Percentiles rank a stretch among this genome's conserved stretches.
These are phyloP conservation scores for Vitis vinifera DNA, from an alignment of 164 flowering plant genomes.

Conservation along the genomic window DNA sequence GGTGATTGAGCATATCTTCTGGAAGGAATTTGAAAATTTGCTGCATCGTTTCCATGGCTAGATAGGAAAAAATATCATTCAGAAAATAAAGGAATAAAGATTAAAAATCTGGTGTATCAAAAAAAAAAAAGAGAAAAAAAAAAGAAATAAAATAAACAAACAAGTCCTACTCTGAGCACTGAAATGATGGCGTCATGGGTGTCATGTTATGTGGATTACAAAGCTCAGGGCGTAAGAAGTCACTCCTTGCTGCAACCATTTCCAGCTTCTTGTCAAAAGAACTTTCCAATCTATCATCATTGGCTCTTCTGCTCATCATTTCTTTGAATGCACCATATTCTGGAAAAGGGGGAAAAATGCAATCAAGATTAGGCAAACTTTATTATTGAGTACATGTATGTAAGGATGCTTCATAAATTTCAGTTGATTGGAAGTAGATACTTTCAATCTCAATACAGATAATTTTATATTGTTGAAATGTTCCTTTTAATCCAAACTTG, in stretches of 20 bases:
- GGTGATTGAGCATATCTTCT: conserved; percentile 39
- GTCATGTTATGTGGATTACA: conserved; percentile 33
- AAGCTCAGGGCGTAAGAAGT: conserved; percentile 23
- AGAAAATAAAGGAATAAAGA: background rate
- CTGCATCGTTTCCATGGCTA: conserved; percentile 27
- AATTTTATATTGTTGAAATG: background rate
- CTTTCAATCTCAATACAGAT: background rate
- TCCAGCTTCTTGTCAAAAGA: conserved; percentile 19
- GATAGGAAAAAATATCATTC: background rate
- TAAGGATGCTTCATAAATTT: background rate
- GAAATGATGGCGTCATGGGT: conserved; percentile 47
- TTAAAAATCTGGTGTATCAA: background rate
- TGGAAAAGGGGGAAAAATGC: conserved; percentile 10
- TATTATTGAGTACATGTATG: background rate
- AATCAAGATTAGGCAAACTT: background rate
- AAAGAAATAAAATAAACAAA: background rate
- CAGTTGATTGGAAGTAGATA: background rate
- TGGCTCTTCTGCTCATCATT: conserved; percentile 21
- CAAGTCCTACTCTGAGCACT: conserved; percentile 36
- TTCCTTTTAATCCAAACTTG: background rate
- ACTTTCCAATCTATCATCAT: conserved; percentile 24
- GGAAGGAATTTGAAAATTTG: conserved; percentile 28
- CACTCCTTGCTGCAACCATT: conserved; percentile 9
- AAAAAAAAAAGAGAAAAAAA: background rate
- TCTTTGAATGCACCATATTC: conserved; percentile 27